Evolutionary conservation across 768 basidiomycete species (phyloP).

Genomic region (Fomitopsis pulvina): DNA sequence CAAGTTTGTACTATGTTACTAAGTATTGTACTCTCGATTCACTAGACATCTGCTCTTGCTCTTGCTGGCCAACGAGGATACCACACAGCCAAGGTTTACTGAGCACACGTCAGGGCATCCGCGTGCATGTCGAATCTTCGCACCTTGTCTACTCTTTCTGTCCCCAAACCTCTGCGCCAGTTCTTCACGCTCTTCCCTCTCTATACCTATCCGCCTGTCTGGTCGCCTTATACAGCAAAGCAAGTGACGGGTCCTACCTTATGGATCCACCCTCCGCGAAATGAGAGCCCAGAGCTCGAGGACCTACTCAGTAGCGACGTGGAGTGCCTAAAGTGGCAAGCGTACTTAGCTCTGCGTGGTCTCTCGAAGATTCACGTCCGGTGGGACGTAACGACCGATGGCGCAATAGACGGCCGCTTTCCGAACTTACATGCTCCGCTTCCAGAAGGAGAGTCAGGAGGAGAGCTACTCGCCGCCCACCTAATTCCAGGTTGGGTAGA

Average conservation of each 20-base stretch:
- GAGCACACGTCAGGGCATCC: too few species aligned
- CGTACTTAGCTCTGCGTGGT: constrained; percentile 67
- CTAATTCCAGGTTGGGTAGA: constrained; percentile 75
- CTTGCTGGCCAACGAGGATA: too few species aligned
- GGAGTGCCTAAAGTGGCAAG: constrained; percentile 89
- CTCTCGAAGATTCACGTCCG: constrained; percentile 46
- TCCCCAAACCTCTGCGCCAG: constrained; percentile 35
- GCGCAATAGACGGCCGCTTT: constrained; percentile 59
- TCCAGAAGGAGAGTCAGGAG: constrained; percentile 21
- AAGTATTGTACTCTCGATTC: too few species aligned
- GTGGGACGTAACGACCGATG: constrained; percentile 64
- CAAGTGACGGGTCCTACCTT: constrained; percentile 39
- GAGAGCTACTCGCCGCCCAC: constrained; percentile 55
- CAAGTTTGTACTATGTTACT: too few species aligned
- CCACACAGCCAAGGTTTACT: too few species aligned
- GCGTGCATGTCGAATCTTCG: not conserved
- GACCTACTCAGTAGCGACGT: constrained; percentile 62
- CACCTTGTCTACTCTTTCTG: constrained; percentile 9
- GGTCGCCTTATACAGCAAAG: constrained; percentile 26
- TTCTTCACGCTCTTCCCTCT: constrained; percentile 60
- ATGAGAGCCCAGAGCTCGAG: constrained; percentile 15
- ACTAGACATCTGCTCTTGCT: too few species aligned
- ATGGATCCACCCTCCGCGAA: constrained; percentile 55
- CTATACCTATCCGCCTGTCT: constrained; percentile 36
- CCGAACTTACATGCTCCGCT: constrained; percentile 63